Percentiles rank a stretch among this genome's conserved stretches.
Evolutionary conservation across 495 filamentous ascomycete species (phyloP).

Genomic region (Durotheca rogersii): DNA sequence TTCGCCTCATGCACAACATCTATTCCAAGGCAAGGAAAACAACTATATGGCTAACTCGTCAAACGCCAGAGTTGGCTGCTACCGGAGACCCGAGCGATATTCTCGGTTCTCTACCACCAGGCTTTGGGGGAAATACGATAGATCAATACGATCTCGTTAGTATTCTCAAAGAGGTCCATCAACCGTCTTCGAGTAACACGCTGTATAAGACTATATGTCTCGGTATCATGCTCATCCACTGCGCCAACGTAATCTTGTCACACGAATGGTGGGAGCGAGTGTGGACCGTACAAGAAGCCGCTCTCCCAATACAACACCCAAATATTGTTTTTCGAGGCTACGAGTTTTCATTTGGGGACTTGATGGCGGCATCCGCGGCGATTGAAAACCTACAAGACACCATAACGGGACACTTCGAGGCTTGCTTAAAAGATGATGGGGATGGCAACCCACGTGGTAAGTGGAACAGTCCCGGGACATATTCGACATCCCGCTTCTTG

Average conservation of each 20-base stretch:
- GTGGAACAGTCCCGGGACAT: too few species aligned
- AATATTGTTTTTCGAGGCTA: slow-evolving; percentile 1
- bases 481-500: too few species aligned
- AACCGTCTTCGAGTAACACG: too few species aligned
- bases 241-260: not conserved
- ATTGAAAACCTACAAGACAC: too few species aligned
- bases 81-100: not conserved
- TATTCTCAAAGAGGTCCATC: not conserved
- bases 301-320: not conserved
- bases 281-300: slow-evolving; percentile 17
- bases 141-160: slow-evolving; percentile 10
- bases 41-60: slow-evolving; percentile 5
- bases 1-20: slow-evolving; percentile 28
- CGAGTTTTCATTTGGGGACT: not conserved
- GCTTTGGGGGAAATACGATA: not conserved
- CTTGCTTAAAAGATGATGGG: too few species aligned
- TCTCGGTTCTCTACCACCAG: not conserved
- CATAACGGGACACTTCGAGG: too few species aligned
- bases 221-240: too few species aligned
- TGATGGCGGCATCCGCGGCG: too few species aligned
- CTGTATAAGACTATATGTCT: too few species aligned
- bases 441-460: too few species aligned
- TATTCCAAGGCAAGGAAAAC: slow-evolving; percentile 12
- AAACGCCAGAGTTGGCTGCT: not conserved
- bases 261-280: slow-evolving; percentile 13